Evolutionary conservation across 495 filamentous ascomycete species (phyloP), one percentile per base, ranked within the genome.

Genomic region (Bacidia rubella): DNA sequence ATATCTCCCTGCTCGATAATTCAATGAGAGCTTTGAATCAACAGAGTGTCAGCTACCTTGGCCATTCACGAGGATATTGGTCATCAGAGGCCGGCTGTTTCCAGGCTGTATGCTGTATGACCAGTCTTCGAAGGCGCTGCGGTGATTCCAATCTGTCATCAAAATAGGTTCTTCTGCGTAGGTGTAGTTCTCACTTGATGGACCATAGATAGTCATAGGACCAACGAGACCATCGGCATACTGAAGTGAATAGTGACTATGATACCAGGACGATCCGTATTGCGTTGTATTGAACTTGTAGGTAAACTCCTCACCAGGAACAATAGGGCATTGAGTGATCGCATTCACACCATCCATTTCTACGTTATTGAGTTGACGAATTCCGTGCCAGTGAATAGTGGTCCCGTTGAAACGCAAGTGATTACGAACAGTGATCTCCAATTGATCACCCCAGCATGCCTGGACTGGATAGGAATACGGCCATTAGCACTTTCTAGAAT

Each of bases 351-450:
- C 71, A 53, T 74, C 71, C 41, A 60, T 58, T 10, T 68, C 63
- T 55, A 68, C 73, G 11, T 65, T 74, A 59, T 71, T 49, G 23
- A 64, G 55, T 53, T 78, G 75, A 11, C 74, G 66, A 24, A 77
- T 63, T 7, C 76, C 78, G 56, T 82, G 78, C 71, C 75, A 79
- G 62, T 82, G 78, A 47, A 77, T 68, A 10, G 59, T 64, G 22
- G 66, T 74, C 49, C 60, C 66, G 53, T 64, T 68, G 54, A 52
- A 24, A 58, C 52, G 47, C 66, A 54, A 22, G 61, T 61, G 42
- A 32, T 59, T 66, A 7, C 44, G 21, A 12, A 52, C 48, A 19
- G 42, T 53, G 29, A 52, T 32, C 11, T 50, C 48, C 19, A 51
- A 26, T 2, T 38, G 15, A 42, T 61, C 59, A n/a, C 59, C 59